Evolutionary conservation across 768 basidiomycete species (phyloP), one percentile per base, ranked within the genome.

Genomic region (Macrocybe gigantea): DNA sequence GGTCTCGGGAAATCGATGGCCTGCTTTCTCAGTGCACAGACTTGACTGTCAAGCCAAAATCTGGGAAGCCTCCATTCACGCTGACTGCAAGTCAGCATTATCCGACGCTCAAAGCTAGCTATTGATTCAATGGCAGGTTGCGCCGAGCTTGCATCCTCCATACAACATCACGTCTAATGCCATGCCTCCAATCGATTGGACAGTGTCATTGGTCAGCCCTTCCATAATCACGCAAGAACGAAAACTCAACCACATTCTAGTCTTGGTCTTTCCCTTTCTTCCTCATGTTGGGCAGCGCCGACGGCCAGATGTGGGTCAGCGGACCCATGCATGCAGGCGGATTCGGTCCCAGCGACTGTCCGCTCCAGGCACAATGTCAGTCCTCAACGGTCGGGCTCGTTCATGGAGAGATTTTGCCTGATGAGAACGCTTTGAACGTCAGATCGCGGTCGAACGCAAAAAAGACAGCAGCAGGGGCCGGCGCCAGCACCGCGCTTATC

Each of bases 71-170:
- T 3, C 78, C 78, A 1, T 80, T 64, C 47, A 75, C 64, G 0
- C 54, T 79, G 7, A 78, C 73, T 35, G 78, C 78, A 47, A 45
- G 66, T 51, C 22, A 4, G 22, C 22, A 4, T 22, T 22, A 22
- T 22, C 22, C 22, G 1, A 22, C 22, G 1, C 22, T 22, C 22
- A 22, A 22, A 22, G 22, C 22, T 22, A 22, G 22, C 22, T 22
- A 22, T 15, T 9, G 12, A 32, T 33, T 36, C 12, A 13, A 12
- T 30, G 41, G 10, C 42, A 79, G 77, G 63, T 79, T 6, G 71
- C 74, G 1, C 78, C 78, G 6, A 66, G 75, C 1, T 60, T 72
- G 6, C 77, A 77, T 56, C 75, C 79, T 0, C 76, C 78, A 5
- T 69, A 65, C 47, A 78, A 77, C 54, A 68, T 79, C 50, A 76